Evolutionary conservation across 2,329 filamentous ascomycete genomes (phyloP), one percentile per base, ranked within the genome.

Genomic region (Colletotrichum sp.): DNA sequence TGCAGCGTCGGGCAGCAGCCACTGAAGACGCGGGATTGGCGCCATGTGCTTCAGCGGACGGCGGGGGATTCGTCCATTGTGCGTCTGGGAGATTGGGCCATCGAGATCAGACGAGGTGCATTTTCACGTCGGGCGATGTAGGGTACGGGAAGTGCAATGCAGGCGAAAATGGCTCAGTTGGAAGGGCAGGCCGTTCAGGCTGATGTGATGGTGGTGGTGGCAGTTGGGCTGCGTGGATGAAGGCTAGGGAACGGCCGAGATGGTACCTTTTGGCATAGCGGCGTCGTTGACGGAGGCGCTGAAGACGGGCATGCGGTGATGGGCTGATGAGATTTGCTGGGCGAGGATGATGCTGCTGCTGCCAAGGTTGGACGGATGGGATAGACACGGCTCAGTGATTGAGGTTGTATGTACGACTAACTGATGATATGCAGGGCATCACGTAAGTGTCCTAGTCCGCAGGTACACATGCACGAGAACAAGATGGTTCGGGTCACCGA

Each of bases 21-120:
- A 76, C 64, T 76, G 64, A 65, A 28, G 73, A 68, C 30, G 73
- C 73, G 64, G 64, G 70, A 73, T 68, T 68, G 36, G 64, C 73
- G 73, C 73, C 73, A 73, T 73, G 73, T 76, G 73, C 70, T 10
- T 59, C 26, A 57, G 18, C 57, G 28, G 64, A 34, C 32, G 73
- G 64, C 26, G 32, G 57, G 69, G 68, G 68, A 66, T n/a, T 71
- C 34, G 18, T 36, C 36, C 15, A 6, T 36, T 60, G 18, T 62
- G 30, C 26, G 30, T 15, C 18, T 67, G 16, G 24, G n/a, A 21
- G n/a, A 32, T 21, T 52, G 64, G 44, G 73, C 63, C 70, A 59
- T 32, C 44, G 73, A 76, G 57, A 76, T 36, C 16, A 64, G 44
- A 65, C 73, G 21, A 21, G 44, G 44, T 52, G 44, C 44, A 52